Percentiles rank a stretch among this genome's conserved stretches.
Evolutionary conservation across 495 filamentous ascomycete species (phyloP).

Genomic region (Hypomontagnella submonticulosa): DNA sequence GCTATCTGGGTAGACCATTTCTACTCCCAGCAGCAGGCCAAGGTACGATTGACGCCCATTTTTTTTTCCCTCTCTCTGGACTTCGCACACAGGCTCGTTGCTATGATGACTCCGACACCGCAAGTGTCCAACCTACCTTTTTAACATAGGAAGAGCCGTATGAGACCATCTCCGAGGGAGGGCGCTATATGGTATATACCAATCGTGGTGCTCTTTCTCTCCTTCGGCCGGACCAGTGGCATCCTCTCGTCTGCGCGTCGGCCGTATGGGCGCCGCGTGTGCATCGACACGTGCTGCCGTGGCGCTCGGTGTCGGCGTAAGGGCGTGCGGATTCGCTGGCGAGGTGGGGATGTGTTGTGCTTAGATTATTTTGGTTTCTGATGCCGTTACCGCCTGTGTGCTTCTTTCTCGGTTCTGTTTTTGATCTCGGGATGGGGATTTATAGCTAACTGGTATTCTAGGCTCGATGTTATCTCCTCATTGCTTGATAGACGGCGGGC

Average conservation of each 20-base stretch:
- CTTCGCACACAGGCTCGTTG: constrained; percentile 23
- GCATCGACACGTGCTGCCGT: constrained; percentile 63
- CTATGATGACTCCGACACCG: constrained; percentile 62
- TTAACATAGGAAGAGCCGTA: constrained; percentile 64
- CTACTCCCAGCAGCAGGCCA: too few relatives aligned
- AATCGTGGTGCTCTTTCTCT: constrained; percentile 7
- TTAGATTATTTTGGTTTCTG: constrained; percentile 63
- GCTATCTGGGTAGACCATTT: not conserved
- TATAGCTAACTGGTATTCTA: constrained; percentile 13
- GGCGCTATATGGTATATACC: not conserved
- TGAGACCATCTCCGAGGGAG: constrained; percentile 53
- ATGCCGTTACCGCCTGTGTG: constrained; percentile 23
- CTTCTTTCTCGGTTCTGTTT: constrained; percentile 24
- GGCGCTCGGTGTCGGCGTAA: constrained; percentile 43
- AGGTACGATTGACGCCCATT: constrained; percentile 8
- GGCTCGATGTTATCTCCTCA: too few relatives aligned
- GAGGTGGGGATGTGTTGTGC: constrained; percentile 56
- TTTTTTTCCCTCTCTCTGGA: constrained; percentile 6
- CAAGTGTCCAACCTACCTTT: constrained; percentile 60
- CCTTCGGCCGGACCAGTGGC: constrained; percentile 35
- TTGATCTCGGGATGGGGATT: constrained; percentile 1
- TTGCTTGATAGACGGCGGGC: not conserved
- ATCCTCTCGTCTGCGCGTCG: constrained; percentile 8
- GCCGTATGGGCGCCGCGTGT: constrained; percentile 48
- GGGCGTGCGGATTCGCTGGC: constrained; percentile 42